A percentile compares a stretch with the other conserved stretches of the same genome.
These are phyloP conservation scores for Guyanaporus albipodus DNA, from an alignment of 768 basidiomycete species.

Conservation along the genomic window DNA sequence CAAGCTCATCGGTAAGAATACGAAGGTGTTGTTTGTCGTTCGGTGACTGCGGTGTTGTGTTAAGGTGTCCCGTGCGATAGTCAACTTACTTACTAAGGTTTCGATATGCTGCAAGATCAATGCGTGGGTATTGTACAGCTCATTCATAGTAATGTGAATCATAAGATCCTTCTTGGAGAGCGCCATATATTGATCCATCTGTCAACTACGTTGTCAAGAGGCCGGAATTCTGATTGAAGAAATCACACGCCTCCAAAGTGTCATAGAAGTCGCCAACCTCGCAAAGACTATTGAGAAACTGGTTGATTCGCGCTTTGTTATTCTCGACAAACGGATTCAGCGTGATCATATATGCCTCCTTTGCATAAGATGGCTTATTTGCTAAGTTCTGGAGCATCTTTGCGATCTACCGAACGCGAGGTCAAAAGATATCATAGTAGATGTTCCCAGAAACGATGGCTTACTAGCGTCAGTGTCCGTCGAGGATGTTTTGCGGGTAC, in stretches of 20 bases:
- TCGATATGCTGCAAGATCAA: constrained; percentile 94
- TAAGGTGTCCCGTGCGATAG: background rate
- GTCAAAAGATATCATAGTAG: background rate
- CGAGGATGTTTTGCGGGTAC: constrained; percentile 97
- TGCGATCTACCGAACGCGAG: constrained; percentile 64
- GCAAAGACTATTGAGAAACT: constrained; percentile 93
- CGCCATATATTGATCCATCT: constrained; percentile 99
- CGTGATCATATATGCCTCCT: constrained; percentile 98
- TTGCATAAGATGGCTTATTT: constrained; percentile 97
- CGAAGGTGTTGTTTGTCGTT: constrained; percentile 98
- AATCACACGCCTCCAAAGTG: constrained; percentile 76
- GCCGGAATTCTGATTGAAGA: background rate
- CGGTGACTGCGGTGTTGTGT: constrained; percentile 59
- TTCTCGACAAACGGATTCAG: constrained; percentile 98
- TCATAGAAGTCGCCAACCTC: constrained; percentile 99
- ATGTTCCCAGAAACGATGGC: constrained; percentile 11
- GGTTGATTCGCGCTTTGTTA: constrained; percentile 97
- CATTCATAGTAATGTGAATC: constrained; percentile 98
- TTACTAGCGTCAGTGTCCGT: constrained; percentile 85
- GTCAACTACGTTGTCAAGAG: background rate
- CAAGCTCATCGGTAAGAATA: constrained; percentile 94
- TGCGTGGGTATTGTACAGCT: constrained; percentile 98
- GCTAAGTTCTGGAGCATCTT: constrained; percentile 99
- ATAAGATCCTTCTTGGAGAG: constrained; percentile 97
- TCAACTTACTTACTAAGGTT: constrained; percentile 61